phyloP scores from a whole-genome alignment of 768 basidiomycete genomes.

The Daedaleopsis sinensis region DNA sequence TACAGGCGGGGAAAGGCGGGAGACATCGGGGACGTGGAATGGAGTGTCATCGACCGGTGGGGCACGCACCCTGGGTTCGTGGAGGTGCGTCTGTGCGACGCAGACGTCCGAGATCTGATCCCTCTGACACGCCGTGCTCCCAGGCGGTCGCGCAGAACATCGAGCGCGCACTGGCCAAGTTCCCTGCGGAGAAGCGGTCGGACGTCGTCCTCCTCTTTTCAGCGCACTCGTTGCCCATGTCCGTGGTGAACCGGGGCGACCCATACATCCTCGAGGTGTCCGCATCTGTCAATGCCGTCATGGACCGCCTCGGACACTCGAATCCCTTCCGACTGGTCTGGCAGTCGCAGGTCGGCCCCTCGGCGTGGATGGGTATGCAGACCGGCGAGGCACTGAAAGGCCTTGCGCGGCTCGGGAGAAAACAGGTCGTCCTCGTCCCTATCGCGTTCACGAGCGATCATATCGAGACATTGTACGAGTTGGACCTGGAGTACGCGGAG shows the following conservation, averaged over 20 bases:
- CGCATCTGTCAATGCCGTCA: slow-evolving; percentile 90
- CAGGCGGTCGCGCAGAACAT: slow-evolving; percentile 93
- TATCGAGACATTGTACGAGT: slow-evolving; percentile 97
- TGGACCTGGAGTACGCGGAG: slow-evolving; percentile 91
- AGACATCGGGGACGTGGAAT: slow-evolving; percentile 72
- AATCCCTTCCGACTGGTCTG: slow-evolving; percentile 94
- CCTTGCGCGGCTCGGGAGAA: slow-evolving; percentile 73
- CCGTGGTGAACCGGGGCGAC: slow-evolving; percentile 97
- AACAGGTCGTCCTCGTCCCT: slow-evolving; percentile 82
- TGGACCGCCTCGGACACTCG: slow-evolving; percentile 77
- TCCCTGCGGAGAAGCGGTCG: slow-evolving; percentile 68
- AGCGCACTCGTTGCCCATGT: slow-evolving; percentile 97
- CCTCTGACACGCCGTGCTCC: not conserved
- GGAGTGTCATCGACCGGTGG: slow-evolving; percentile 99
- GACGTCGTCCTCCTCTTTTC: slow-evolving; percentile 90
- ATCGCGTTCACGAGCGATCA: slow-evolving; percentile 99
- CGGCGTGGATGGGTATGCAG: slow-evolving; percentile 98
- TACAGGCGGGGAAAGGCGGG: slow-evolving; percentile 67
- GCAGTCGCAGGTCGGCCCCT: slow-evolving; percentile 98
- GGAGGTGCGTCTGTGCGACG: slow-evolving; percentile 62
- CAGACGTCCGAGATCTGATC: not conserved
- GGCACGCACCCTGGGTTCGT: slow-evolving; percentile 93
- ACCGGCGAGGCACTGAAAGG: slow-evolving; percentile 91
- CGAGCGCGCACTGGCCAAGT: slow-evolving; percentile 78
- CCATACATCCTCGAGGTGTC: slow-evolving; percentile 96